A percentile compares a stretch with the other conserved stretches of the same genome.
phyloP scores from a whole-genome alignment of 2,329 filamentous ascomycete genomes.

The Cytospora leucostoma region DNA sequence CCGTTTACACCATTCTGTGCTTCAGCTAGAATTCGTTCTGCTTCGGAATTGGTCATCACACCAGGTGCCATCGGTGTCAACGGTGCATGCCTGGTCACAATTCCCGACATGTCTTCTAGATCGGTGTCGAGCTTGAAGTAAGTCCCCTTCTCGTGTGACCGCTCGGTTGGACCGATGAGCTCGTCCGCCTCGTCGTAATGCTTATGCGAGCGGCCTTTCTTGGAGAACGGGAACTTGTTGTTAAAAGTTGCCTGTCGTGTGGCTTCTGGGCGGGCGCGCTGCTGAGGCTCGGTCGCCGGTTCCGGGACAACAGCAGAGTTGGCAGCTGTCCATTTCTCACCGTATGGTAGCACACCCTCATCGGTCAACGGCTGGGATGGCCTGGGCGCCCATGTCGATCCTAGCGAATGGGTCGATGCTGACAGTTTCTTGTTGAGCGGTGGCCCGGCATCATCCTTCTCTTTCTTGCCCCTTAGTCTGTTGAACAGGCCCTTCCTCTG shows the following conservation, averaged over 20 bases:
- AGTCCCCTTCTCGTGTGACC: slow-evolving; percentile 50
- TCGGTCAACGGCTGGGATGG: slow-evolving; percentile 46
- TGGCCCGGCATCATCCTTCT: slow-evolving; percentile 54
- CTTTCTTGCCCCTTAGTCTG: slow-evolving; percentile 53
- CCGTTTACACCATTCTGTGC: slow-evolving; percentile 47
- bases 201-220: slow-evolving; percentile 52
- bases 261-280: slow-evolving; percentile 29
- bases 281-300: slow-evolving; percentile 9
- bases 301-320: slow-evolving; percentile 23
- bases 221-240: slow-evolving; percentile 64
- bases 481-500: slow-evolving; percentile 54
- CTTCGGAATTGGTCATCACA: slow-evolving; percentile 47
- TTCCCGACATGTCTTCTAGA: slow-evolving; percentile 87
- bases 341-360: slow-evolving; percentile 33
- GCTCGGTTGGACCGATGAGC: slow-evolving; percentile 61
- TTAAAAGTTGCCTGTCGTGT: slow-evolving; percentile 57
- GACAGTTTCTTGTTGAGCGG: slow-evolving; percentile 50
- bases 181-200: slow-evolving; percentile 57
- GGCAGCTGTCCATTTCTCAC: slow-evolving; percentile 29
- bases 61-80: slow-evolving; percentile 69
- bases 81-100: slow-evolving; percentile 70
- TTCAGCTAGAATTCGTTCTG: slow-evolving; percentile 42
- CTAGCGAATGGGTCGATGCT: slow-evolving; percentile 55
- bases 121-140: slow-evolving; percentile 84
- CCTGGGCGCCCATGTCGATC: slow-evolving; percentile 39